Evolutionary conservation across 2,329 filamentous ascomycete species (phyloP).

Genomic region (Byssoonygena ceratinophila): DNA sequence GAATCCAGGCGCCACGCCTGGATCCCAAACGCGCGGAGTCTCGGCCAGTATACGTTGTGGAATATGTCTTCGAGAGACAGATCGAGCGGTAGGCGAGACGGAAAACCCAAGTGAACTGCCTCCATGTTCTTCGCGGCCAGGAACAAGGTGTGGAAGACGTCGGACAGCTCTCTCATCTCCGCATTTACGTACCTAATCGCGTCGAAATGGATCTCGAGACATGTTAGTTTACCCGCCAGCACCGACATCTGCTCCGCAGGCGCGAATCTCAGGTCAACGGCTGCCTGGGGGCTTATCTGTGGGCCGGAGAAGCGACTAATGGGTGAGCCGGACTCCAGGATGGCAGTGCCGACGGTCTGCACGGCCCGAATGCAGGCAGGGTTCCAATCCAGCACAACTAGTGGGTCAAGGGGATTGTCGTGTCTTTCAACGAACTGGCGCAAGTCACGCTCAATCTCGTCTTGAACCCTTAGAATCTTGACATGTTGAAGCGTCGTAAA

Average conservation of each 20-base stretch:
- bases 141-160: slow-evolving; percentile 49
- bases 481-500: slow-evolving; percentile 55
- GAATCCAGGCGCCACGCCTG: slow-evolving; percentile 53
- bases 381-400: slow-evolving; percentile 49
- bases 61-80: slow-evolving; percentile 52
- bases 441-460: slow-evolving; percentile 47
- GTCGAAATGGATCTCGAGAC: slow-evolving; percentile 54
- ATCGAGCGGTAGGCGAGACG: slow-evolving; percentile 46
- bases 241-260: slow-evolving; percentile 41
- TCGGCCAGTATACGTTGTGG: slow-evolving; percentile 51
- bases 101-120: slow-evolving; percentile 55
- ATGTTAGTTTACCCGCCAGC: slow-evolving; percentile 48
- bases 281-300: slow-evolving; percentile 52
- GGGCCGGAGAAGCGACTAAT: slow-evolving; percentile 53
- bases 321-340: slow-evolving; percentile 46
- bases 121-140: slow-evolving; percentile 49
- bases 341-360: slow-evolving; percentile 47
- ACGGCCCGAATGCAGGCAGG: slow-evolving; percentile 53
- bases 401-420: slow-evolving; percentile 33
- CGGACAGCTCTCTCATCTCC: slow-evolving; percentile 48
- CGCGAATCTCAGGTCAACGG: slow-evolving; percentile 41
- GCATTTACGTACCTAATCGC: slow-evolving; percentile 47
- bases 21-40: slow-evolving; percentile 53
- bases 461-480: slow-evolving; percentile 53
- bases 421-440: slow-evolving; percentile 43